Conservation (phyloP, 202 grass and related monocot genomes). For the Brachypodium distachyon region DNA sequence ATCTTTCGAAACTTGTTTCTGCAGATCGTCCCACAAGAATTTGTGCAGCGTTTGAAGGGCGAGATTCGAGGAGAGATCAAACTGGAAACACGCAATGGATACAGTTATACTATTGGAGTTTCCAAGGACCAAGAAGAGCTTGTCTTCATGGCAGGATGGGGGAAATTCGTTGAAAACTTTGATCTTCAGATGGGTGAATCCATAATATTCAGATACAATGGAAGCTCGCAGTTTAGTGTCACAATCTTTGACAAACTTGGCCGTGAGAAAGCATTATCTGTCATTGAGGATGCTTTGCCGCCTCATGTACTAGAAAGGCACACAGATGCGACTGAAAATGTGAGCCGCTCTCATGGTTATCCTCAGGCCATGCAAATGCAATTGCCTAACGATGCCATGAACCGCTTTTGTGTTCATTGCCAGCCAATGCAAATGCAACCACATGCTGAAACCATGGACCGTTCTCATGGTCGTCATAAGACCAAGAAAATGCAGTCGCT, state of each 20-base stretch:
- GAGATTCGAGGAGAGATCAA: not conserved
- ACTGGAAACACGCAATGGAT: not conserved
- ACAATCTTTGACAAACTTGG: constrained; percentile 12
- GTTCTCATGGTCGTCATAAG: not conserved
- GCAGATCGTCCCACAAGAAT: constrained; percentile 11
- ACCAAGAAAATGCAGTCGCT: not conserved
- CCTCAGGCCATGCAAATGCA: not conserved
- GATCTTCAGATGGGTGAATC: not conserved
- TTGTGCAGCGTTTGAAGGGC: not conserved
- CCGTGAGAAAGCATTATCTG: not conserved
- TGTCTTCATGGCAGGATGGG: constrained; percentile 5
- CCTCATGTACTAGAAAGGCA: not conserved
- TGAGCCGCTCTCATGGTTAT: not conserved
- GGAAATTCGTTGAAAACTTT: constrained; percentile 4
- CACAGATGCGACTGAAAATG: not conserved
- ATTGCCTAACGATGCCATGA: too few species aligned
- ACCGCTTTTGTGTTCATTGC: too few species aligned
- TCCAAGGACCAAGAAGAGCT: not conserved
- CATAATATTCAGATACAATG: constrained; percentile 18
- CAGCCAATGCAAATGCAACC: too few species aligned
- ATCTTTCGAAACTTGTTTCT: not conserved
- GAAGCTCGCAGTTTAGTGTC: constrained; percentile 9
- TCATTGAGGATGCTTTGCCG: not conserved
- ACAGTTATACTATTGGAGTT: not conserved
- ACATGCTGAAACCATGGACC: not conserved